Conservation (phyloP, 371 early-diverging fungal species). For the Chytridium lagenaria region DNA sequence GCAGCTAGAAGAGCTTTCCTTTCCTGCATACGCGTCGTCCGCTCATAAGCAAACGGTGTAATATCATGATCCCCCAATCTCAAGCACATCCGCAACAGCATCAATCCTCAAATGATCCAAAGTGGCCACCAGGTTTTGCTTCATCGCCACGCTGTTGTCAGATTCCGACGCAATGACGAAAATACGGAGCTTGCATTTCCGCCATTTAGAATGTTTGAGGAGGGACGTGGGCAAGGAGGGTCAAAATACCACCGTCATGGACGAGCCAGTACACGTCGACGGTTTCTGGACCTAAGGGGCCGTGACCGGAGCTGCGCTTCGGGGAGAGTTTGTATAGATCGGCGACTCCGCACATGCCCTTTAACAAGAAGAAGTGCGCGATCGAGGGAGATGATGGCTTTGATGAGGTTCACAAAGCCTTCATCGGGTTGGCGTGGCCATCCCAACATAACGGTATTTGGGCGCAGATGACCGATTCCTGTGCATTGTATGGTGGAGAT, state of each 20-base stretch:
- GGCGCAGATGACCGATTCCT: slow-evolving; percentile 43
- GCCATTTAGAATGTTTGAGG: slow-evolving; percentile 40
- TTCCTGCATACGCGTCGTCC: slow-evolving; percentile 32
- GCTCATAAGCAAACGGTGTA: slow-evolving; percentile 30
- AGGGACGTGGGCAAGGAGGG: slow-evolving; percentile 43
- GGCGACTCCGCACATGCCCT: slow-evolving; percentile 27
- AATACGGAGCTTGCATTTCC: slow-evolving; percentile 39
- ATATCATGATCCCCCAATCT: slow-evolving; percentile 35
- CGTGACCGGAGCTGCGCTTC: not conserved
- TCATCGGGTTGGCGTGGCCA: slow-evolving; percentile 28
- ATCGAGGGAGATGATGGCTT: slow-evolving; percentile 29
- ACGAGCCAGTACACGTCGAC: slow-evolving; percentile 49
- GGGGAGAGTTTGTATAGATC: not conserved
- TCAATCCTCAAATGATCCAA: slow-evolving; percentile 39
- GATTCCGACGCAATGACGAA: slow-evolving; percentile 37
- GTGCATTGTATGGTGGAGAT: slow-evolving; percentile 34
- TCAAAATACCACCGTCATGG: slow-evolving; percentile 47
- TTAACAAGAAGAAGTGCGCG: slow-evolving; percentile 41
- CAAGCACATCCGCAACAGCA: slow-evolving; percentile 40
- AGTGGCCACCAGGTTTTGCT: slow-evolving; percentile 19
- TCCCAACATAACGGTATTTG: slow-evolving; percentile 47
- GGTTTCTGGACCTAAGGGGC: slow-evolving; percentile 3
- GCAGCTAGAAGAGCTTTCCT: slow-evolving; percentile 21
- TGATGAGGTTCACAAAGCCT: slow-evolving; percentile 31
- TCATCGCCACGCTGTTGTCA: slow-evolving; percentile 37